Percentiles rank a stretch among this genome's conserved stretches.
These are phyloP conservation scores for Colletotrichum cordylinicola DNA, from an alignment of 2,329 filamentous ascomycete species.

Conservation along the genomic window DNA sequence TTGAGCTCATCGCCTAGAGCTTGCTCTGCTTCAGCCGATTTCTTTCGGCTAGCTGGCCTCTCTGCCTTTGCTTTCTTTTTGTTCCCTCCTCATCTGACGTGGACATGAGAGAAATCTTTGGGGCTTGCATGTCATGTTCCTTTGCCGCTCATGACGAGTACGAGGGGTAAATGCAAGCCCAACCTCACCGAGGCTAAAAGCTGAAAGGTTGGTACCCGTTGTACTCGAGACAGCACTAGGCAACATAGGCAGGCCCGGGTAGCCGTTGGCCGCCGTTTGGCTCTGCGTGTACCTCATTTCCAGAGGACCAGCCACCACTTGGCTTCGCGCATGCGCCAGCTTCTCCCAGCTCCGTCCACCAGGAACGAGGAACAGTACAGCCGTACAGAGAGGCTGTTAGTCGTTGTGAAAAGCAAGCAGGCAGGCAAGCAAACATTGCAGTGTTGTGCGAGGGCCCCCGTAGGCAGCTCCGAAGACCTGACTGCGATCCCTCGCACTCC, in stretches of 20 bases:
- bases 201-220: conserved; percentile 20
- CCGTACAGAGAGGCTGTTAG: background rate
- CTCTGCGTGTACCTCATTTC: conserved; percentile 22
- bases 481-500: background rate
- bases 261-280: conserved; percentile 24
- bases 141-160: background rate
- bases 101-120: background rate
- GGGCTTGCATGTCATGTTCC: background rate
- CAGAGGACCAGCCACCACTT: conserved; percentile 19
- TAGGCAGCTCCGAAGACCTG: background rate
- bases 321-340: conserved; percentile 19
- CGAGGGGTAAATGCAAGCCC: background rate
- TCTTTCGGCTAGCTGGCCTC: background rate
- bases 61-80: background rate
- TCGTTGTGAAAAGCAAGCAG: background rate
- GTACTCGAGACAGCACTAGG: conserved; percentile 20
- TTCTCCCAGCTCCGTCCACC: background rate
- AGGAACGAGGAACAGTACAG: background rate
- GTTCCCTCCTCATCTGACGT: background rate
- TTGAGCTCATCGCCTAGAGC: conserved; percentile 3
- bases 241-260: conserved; percentile 8
- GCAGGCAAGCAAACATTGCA: background rate
- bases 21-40: background rate
- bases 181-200: conserved; percentile 18
- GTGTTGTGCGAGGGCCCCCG: background rate